These are phyloP conservation scores for Carex kokanica DNA, from an alignment of 176 grass and related monocot genomes.

Conservation along the genomic window DNA sequence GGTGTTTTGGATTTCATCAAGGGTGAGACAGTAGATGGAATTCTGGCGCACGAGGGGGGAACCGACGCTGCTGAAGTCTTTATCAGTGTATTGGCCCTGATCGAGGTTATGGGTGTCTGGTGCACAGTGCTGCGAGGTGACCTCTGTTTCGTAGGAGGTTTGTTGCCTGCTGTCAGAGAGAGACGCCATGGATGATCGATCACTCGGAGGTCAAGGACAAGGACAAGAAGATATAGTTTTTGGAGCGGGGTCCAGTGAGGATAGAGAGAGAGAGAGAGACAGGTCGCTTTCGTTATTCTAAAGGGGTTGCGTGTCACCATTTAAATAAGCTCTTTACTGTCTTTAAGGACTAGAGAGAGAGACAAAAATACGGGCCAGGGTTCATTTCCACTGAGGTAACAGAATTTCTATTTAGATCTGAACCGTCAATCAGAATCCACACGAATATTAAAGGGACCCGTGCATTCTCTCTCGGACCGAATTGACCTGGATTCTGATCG, in stretches of 20 bases:
- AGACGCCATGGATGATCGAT: conserved; percentile 29
- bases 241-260: not conserved
- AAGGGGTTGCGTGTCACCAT: conserved; percentile 12
- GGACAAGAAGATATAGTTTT: conserved; percentile 11
- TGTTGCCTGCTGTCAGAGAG: conserved; percentile 13
- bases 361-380: too few relatives aligned
- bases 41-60: conserved; percentile 42
- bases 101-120: not conserved
- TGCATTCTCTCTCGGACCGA: too few relatives aligned
- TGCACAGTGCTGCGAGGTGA: conserved; percentile 58
- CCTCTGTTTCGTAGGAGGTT: conserved; percentile 46
- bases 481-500: too few relatives aligned
- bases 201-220: not conserved
- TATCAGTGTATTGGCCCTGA: not conserved
- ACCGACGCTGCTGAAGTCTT: conserved; percentile 23
- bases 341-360: not conserved
- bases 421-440: too few relatives aligned
- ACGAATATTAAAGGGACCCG: too few relatives aligned
- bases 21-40: conserved; percentile 66
- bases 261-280: not conserved
- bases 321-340: not conserved
- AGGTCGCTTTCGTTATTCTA: conserved; percentile 24
- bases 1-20: conserved; percentile 81
- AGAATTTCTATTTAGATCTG: too few relatives aligned
- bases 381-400: not conserved